A percentile compares a stretch with the other conserved stretches of the same genome.
phyloP scores from a whole-genome alignment of 2,329 filamentous ascomycete species.

The Calycina herbarum region DNA sequence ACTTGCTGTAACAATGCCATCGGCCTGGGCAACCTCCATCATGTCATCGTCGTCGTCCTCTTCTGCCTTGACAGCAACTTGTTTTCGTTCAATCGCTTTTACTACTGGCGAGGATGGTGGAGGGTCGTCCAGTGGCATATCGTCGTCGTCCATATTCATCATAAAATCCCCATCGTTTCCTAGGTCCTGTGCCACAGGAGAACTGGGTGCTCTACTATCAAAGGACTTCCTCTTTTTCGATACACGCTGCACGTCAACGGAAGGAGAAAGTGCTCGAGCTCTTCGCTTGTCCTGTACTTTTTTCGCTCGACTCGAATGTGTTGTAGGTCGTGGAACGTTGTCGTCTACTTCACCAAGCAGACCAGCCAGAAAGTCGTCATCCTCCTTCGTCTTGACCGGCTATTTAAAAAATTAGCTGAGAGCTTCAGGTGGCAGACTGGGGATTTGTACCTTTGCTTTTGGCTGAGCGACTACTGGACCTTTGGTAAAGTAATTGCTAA shows the following conservation, averaged over 20 bases:
- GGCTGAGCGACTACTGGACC: slow-evolving; percentile 64
- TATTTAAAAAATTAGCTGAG: slow-evolving; percentile 41
- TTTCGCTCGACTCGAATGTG: slow-evolving; percentile 62
- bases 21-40: slow-evolving; percentile 81
- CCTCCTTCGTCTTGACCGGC: slow-evolving; percentile 79
- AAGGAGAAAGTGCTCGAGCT: slow-evolving; percentile 77
- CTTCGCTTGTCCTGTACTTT: slow-evolving; percentile 77
- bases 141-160: slow-evolving; percentile 62
- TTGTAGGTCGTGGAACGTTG: slow-evolving; percentile 64
- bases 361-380: slow-evolving; percentile 82
- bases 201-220: slow-evolving; percentile 49
- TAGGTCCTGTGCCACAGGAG: slow-evolving; percentile 49
- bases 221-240: slow-evolving; percentile 59
- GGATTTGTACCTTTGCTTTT: slow-evolving; percentile 72
- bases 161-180: slow-evolving; percentile 58
- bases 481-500: slow-evolving; percentile 91
- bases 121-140: slow-evolving; percentile 79
- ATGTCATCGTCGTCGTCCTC: slow-evolving; percentile 75
- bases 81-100: slow-evolving; percentile 74
- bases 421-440: slow-evolving; percentile 12
- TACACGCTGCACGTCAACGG: slow-evolving; percentile 51
- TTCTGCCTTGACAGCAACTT: slow-evolving; percentile 56
- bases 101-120: slow-evolving; percentile 83
- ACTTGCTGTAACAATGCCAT: slow-evolving; percentile 66
- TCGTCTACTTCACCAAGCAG: slow-evolving; percentile 86